Base-by-base conservation (phyloP, 1,139 yeast genomes). In the Candida sp. region DNA sequence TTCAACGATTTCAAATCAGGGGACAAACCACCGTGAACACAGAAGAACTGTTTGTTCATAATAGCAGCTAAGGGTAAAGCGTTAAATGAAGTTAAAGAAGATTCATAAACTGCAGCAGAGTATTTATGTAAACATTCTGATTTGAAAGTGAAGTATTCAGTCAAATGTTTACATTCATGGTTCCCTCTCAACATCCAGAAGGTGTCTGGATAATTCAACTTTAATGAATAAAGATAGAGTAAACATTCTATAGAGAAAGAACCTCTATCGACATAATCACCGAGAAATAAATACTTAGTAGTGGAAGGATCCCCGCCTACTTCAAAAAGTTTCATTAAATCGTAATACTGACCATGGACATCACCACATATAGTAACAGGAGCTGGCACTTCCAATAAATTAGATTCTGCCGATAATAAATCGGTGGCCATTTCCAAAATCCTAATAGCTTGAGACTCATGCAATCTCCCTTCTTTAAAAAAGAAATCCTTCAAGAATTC, bases 341-440 rank as follows among this genome's bases (percentile, higher is more conserved):
- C 99, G 59, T 80, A 93, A 64, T 81, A 89, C 63, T 93, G 99
- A 6, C 99, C 99, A 63, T 93, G 99, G 25, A 93, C 78, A 63
- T 93, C 99, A 43, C 99, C 98, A 68, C 98, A 91, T 2, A 93
- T 90, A 1, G 97, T 91, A 4, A 93, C 89, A 0, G 99, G 99
- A 0, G 97, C 96, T 2, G 91, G 91, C 2, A 93, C 87, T 27
- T 77, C 77, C 45, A 93, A 68, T 55, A 93, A 63, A 53, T 87
- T 93, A 4, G 96, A 95, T 58, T 93, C 98, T 39, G 67, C 61
- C 30, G 76, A 63, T 49, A 93, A 71, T n/a, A 83, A 63, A 37
- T 73, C 73, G 0, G 91, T 82, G n/a, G 95, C 95, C 60, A 73
- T 75, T 30, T 69, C 61, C 44, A 93, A 62, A 44, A 93, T 90